These are phyloP conservation scores for Saccharomycopsis selenospora DNA, from an alignment of 805 yeast genomes.

Conservation along the genomic window DNA sequence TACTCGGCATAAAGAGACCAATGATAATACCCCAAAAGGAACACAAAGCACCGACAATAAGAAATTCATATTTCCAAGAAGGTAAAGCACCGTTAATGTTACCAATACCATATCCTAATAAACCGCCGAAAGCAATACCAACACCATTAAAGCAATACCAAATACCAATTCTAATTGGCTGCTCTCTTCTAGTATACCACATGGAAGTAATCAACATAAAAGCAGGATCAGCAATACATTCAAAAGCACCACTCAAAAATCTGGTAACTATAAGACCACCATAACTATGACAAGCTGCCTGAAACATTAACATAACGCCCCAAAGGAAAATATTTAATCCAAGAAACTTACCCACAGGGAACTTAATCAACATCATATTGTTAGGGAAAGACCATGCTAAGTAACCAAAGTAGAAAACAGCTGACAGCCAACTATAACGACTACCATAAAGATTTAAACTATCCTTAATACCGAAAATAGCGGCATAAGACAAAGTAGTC, in stretches of 20 bases:
- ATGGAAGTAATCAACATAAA: slow-evolving; percentile 30
- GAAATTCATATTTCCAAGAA: slow-evolving; percentile 25
- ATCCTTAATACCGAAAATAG: slow-evolving; percentile 37
- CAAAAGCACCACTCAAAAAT: slow-evolving; percentile 27
- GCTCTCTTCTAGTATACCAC: slow-evolving; percentile 30
- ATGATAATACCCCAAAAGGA: slow-evolving; percentile 16
- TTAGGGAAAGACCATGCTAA: slow-evolving; percentile 37
- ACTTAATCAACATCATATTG: slow-evolving; percentile 29
- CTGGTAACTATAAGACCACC: slow-evolving; percentile 33
- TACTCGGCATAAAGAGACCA: slow-evolving; percentile 14
- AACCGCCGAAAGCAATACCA: slow-evolving; percentile 26
- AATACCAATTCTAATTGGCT: slow-evolving; percentile 30
- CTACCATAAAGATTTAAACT: slow-evolving; percentile 37
- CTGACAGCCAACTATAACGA: slow-evolving; percentile 35
- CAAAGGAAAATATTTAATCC: slow-evolving; percentile 29
- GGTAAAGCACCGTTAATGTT: slow-evolving; percentile 22
- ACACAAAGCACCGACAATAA: slow-evolving; percentile 18
- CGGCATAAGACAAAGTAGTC: slow-evolving; percentile 36
- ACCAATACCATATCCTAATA: slow-evolving; percentile 27
- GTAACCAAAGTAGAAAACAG: slow-evolving; percentile 37
- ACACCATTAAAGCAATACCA: slow-evolving; percentile 32
- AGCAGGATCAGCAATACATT: slow-evolving; percentile 25
- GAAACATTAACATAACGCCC: slow-evolving; percentile 31
- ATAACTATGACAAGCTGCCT: slow-evolving; percentile 33
- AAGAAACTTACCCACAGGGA: slow-evolving; percentile 34